phyloP scores from a whole-genome alignment of 495 filamentous ascomycete species.

The Penicillium parvum region DNA sequence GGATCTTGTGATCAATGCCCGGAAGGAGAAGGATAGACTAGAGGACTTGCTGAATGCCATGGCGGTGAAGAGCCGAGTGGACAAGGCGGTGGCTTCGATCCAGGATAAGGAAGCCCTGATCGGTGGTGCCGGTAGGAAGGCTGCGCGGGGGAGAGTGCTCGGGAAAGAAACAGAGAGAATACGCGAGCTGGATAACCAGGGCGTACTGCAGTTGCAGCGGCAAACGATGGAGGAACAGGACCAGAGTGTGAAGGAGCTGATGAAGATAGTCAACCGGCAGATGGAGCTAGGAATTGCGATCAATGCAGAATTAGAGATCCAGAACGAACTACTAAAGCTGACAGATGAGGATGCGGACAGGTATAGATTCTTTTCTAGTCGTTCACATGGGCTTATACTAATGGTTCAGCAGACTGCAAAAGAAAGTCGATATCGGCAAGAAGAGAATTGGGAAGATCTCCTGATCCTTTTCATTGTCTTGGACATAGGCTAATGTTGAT shows the following conservation, averaged over 20 bases:
- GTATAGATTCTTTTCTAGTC: conserved; percentile 26
- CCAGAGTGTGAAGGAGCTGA: conserved; percentile 67
- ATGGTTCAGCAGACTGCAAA: conserved; percentile 47
- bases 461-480: conserved; percentile 29
- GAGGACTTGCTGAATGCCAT: conserved; percentile 75
- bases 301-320: conserved; percentile 75
- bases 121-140: conserved; percentile 12
- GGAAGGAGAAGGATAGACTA: conserved; percentile 80
- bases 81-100: conserved; percentile 44
- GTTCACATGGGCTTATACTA: conserved; percentile 12
- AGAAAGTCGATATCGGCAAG: conserved; percentile 79
- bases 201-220: conserved; percentile 78
- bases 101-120: conserved; percentile 56
- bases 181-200: conserved; percentile 83
- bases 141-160: conserved; percentile 61
- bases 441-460: conserved; percentile 72
- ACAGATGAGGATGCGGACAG: conserved; percentile 70
- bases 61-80: conserved; percentile 52
- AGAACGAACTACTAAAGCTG: conserved; percentile 74
- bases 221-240: conserved; percentile 87
- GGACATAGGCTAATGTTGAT: neutral
- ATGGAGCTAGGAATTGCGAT: conserved; percentile 83
- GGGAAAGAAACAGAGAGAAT: conserved; percentile 88
- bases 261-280: conserved; percentile 72
- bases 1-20: conserved; percentile 72